Evolutionary conservation across 1,284 basidiomycete species (phyloP).

Genomic region (Cutaneotrichosporon sp.): DNA sequence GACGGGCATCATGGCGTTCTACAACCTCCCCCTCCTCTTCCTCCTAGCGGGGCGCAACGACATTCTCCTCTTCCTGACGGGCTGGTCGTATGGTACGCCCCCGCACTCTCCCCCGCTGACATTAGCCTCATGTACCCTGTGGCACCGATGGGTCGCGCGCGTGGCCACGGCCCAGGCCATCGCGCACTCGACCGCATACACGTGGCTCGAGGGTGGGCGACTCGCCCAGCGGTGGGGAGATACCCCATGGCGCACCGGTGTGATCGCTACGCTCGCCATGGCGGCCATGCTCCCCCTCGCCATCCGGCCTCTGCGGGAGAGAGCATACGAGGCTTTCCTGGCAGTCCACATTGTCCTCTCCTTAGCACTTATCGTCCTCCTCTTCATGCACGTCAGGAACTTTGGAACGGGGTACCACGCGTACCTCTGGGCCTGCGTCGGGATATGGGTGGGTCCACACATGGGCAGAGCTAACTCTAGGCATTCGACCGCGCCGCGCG

Average conservation of each 20-base stretch:
- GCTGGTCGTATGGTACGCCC: slow-evolving; percentile 43
- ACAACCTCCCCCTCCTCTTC: slow-evolving; percentile 36
- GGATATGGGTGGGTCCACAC: slow-evolving; percentile 21
- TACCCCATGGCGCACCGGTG: slow-evolving; percentile 12
- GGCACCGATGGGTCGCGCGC: slow-evolving; percentile 40
- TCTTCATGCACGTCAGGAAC: slow-evolving; percentile 32
- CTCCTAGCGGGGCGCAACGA: slow-evolving; percentile 37
- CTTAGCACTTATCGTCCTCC: slow-evolving; percentile 24
- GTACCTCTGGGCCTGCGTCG: slow-evolving; percentile 34
- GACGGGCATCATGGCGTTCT: slow-evolving; percentile 38
- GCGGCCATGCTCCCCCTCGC: slow-evolving; percentile 28
- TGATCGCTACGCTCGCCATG: slow-evolving; percentile 27
- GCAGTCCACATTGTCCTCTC: slow-evolving; percentile 37
- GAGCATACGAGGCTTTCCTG: slow-evolving; percentile 37
- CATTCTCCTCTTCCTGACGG: slow-evolving; percentile 38
- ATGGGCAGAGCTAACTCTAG: neutral
- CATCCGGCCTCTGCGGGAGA: slow-evolving; percentile 24
- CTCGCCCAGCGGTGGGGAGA: slow-evolving; percentile 3
- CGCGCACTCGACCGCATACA: slow-evolving; percentile 25
- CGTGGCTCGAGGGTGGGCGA: neutral
- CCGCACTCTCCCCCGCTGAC: too few relatives aligned
- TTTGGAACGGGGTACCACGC: slow-evolving; percentile 25
- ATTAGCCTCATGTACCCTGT: slow-evolving; percentile 28
- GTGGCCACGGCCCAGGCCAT: slow-evolving; percentile 30
- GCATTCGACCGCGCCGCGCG: slow-evolving; percentile 35